These are phyloP conservation scores for Chaetomiaceae sp. DNA, from an alignment of 2,329 filamentous ascomycete species.

Conservation along the genomic window DNA sequence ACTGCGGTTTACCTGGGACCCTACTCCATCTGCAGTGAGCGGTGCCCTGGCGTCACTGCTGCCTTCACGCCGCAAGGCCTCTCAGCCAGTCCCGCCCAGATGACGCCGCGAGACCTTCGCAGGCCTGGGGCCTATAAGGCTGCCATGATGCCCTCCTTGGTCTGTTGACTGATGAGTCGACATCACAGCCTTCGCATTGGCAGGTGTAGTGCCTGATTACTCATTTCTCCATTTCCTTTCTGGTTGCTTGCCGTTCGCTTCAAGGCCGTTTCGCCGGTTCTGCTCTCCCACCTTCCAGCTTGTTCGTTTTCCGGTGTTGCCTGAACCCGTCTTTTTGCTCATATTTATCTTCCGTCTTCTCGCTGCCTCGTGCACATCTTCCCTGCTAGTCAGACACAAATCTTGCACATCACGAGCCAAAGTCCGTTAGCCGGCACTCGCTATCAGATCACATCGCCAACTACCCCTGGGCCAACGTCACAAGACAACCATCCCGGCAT, in stretches of 20 bases:
- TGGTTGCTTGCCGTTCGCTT: slow-evolving; percentile 27
- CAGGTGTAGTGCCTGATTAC: slow-evolving; percentile 28
- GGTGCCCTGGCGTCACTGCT: slow-evolving; percentile 24
- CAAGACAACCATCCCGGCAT: slow-evolving; percentile 4
- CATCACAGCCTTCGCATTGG: slow-evolving; percentile 22
- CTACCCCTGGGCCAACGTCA: not conserved
- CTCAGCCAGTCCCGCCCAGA: slow-evolving; percentile 28
- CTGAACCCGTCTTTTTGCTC: slow-evolving; percentile 15
- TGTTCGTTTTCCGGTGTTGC: slow-evolving; percentile 7
- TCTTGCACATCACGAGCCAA: not conserved
- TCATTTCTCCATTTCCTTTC: slow-evolving; percentile 25
- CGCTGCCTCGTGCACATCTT: slow-evolving; percentile 11
- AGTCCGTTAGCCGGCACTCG: not conserved
- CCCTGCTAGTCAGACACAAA: slow-evolving; percentile 10
- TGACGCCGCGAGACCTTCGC: slow-evolving; percentile 25
- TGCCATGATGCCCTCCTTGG: slow-evolving; percentile 43
- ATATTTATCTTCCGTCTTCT: slow-evolving; percentile 17
- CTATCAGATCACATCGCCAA: not conserved
- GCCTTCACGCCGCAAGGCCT: slow-evolving; percentile 24
- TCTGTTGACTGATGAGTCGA: slow-evolving; percentile 25
- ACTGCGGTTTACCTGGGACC: slow-evolving; percentile 11
- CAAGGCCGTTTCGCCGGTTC: slow-evolving; percentile 15
- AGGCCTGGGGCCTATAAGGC: slow-evolving; percentile 50
- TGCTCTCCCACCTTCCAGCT: slow-evolving; percentile 15
- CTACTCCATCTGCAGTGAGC: slow-evolving; percentile 17